phyloP scores from a whole-genome alignment of 306 rosid species.

The Morella rubra region DNA sequence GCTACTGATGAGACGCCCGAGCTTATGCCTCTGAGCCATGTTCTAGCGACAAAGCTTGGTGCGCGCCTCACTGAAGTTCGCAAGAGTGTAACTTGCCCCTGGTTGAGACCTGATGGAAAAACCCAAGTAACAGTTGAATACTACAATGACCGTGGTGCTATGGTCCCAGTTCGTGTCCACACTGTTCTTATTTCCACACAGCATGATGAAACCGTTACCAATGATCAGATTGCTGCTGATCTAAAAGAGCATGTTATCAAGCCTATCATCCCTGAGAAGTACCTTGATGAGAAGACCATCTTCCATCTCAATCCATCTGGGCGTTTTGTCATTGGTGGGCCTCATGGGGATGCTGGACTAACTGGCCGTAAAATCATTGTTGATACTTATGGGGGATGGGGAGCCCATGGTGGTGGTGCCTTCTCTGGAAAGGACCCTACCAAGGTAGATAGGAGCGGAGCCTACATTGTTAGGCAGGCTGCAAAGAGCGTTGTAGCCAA shows the following conservation, averaged over 20 bases:
- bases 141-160: conserved; percentile 58
- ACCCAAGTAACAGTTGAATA: conserved; percentile 69
- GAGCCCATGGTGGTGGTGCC: conserved; percentile 77
- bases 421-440: conserved; percentile 69
- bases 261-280: conserved; percentile 59
- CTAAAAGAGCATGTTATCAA: conserved; percentile 63
- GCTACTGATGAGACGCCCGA: conserved; percentile 65
- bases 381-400: conserved; percentile 74
- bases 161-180: conserved; percentile 59
- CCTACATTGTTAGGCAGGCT: conserved; percentile 69
- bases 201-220: conserved; percentile 67
- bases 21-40: conserved; percentile 71
- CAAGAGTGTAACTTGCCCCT: conserved; percentile 57
- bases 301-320: conserved; percentile 70
- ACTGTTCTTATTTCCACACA: conserved; percentile 65
- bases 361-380: conserved; percentile 62
- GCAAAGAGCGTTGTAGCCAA: conserved; percentile 67
- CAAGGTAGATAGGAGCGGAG: conserved; percentile 67
- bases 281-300: conserved; percentile 64
- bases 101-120: conserved; percentile 68
- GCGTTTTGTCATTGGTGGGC: conserved; percentile 68
- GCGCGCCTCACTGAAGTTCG: conserved; percentile 61
- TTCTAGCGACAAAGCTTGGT: conserved; percentile 63
- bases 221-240: conserved; percentile 64
- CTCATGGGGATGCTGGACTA: conserved; percentile 69